phyloP scores from a whole-genome alignment of 2,329 filamentous ascomycete genomes.

The Aspergillus novofumigatus region DNA sequence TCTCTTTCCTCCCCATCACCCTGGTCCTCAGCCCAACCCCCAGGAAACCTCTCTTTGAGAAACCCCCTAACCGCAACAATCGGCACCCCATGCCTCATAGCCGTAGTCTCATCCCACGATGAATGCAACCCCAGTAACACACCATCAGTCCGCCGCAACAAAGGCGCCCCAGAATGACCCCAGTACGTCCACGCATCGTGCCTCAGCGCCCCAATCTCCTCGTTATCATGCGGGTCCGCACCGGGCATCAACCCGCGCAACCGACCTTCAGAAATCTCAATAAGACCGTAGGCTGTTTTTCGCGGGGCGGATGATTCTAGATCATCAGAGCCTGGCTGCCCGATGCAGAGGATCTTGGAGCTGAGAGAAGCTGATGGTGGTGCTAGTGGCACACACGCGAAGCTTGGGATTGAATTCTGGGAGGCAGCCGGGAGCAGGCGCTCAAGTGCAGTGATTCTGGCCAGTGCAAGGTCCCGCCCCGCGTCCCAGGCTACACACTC shows the following conservation, averaged over 20 bases:
- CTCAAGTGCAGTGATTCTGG: slow-evolving; percentile 38
- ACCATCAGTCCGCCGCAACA: slow-evolving; percentile 40
- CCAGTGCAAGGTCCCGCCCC: slow-evolving; percentile 45
- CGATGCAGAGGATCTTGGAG: slow-evolving; percentile 20
- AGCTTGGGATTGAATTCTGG: too few relatives aligned
- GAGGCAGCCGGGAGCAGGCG: neutral
- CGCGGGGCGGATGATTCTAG: slow-evolving; percentile 4
- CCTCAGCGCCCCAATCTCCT: slow-evolving; percentile 49
- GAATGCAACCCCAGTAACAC: slow-evolving; percentile 50
- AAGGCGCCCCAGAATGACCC: slow-evolving; percentile 52
- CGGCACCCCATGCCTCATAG: slow-evolving; percentile 49
- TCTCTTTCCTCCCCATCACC: neutral
- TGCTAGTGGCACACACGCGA: too few relatives aligned
- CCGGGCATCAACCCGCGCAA: neutral
- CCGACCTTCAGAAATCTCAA: slow-evolving; percentile 3
- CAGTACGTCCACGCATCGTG: slow-evolving; percentile 57
- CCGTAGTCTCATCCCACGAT: slow-evolving; percentile 51
- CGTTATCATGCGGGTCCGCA: slow-evolving; percentile 48
- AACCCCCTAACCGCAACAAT: slow-evolving; percentile 45
- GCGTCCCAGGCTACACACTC: slow-evolving; percentile 41
- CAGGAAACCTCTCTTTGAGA: slow-evolving; percentile 11
- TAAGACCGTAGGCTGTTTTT: slow-evolving; percentile 1
- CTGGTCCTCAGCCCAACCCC: too few relatives aligned
- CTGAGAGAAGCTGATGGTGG: too few relatives aligned
- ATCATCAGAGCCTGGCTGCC: slow-evolving; percentile 42